Conservation (phyloP, 225 moss, liverwort and hornwort species). For the Lunularia cruciata region DNA sequence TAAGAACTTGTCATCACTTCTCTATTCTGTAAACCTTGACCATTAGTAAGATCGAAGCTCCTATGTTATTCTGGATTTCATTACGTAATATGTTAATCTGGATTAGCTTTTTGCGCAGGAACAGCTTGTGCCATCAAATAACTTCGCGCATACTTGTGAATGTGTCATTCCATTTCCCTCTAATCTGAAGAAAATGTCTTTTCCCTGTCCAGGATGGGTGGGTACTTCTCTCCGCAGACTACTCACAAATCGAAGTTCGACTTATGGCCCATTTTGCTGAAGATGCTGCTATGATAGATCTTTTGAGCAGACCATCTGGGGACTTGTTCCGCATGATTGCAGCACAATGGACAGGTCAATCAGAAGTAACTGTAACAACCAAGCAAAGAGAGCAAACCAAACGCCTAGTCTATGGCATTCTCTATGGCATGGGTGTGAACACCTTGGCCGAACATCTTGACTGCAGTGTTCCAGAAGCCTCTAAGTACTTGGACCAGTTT, state of each 20-base stretch:
- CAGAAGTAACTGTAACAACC: constrained; percentile 56
- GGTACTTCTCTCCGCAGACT: constrained; percentile 89
- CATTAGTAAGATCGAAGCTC: no score
- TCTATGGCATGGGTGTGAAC: constrained; percentile 94
- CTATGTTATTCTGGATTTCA: no score
- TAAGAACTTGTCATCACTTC: no score
- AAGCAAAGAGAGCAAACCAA: constrained; percentile 87
- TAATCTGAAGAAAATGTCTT: not conserved
- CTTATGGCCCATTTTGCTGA: constrained; percentile 95
- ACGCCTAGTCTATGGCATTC: constrained; percentile 80
- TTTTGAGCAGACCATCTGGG: constrained; percentile 75
- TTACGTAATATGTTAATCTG: no score
- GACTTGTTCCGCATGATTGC: constrained; percentile 84
- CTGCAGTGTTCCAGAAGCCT: constrained; percentile 67
- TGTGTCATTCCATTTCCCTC: no score
- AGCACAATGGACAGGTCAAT: constrained; percentile 78
- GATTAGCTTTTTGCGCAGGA: no score
- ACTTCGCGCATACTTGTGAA: no score
- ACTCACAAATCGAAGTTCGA: constrained; percentile 93
- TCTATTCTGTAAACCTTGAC: no score
- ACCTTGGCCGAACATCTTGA: constrained; percentile 77
- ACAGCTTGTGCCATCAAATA: no score
- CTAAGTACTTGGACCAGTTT: constrained; percentile 73
- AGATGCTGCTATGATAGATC: constrained; percentile 67
- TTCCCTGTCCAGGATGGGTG: constrained; percentile 59